phyloP scores from a whole-genome alignment of 192 early-diverging fungal genomes.

The Backusella parvicylindrica region DNA sequence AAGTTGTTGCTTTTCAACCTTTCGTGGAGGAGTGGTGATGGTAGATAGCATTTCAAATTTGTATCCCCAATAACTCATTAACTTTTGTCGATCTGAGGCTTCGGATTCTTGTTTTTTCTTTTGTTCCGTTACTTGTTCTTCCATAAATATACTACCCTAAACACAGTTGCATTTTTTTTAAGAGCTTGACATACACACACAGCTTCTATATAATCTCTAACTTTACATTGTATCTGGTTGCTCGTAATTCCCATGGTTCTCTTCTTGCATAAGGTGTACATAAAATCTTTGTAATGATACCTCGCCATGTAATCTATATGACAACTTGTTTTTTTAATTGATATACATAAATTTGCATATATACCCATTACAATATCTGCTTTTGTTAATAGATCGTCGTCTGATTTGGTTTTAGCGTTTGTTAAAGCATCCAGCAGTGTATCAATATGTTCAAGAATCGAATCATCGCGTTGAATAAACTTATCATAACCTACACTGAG shows the following conservation, averaged over 20 bases:
- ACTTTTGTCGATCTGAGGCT: conserved; percentile 49
- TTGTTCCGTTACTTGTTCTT: conserved; percentile 59
- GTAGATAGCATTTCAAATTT: conserved; percentile 82
- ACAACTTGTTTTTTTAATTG: neutral
- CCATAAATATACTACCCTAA: conserved; percentile 62
- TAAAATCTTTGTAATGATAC: conserved; percentile 86
- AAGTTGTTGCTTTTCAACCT: conserved; percentile 35
- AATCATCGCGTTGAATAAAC: conserved; percentile 60
- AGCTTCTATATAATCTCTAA: neutral
- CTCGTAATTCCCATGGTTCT: conserved; percentile 83
- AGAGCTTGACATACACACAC: neutral
- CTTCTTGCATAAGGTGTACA: conserved; percentile 70
- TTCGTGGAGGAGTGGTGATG: conserved; percentile 51
- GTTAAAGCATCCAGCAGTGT: conserved; percentile 66
- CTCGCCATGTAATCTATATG: conserved; percentile 70
- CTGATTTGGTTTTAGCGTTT: conserved; percentile 19
- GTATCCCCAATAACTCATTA: conserved; percentile 88
- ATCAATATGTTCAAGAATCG: conserved; percentile 75
- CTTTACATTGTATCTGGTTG: conserved; percentile 61
- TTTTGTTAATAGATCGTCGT: conserved; percentile 5
- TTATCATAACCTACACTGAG: conserved; percentile 66
- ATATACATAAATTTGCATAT: too few species aligned
- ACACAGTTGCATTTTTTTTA: too few species aligned
- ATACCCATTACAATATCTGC: conserved; percentile 39
- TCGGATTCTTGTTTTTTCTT: conserved; percentile 36